These are phyloP conservation scores for Delonix regia DNA, from an alignment of 306 rosid species.

Conservation along the genomic window DNA sequence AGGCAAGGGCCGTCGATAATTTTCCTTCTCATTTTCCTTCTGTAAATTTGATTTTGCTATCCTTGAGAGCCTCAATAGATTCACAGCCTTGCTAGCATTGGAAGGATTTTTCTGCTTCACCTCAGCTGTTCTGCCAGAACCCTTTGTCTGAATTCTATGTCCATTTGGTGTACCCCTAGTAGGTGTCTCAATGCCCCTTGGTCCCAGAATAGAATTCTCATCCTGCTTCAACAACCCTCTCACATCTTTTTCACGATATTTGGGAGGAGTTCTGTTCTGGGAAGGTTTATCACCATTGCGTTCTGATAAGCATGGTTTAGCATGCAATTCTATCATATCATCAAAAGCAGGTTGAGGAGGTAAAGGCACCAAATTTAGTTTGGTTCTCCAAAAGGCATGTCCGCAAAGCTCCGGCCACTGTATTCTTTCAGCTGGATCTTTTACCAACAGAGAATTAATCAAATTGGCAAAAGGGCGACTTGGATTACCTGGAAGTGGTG, in stretches of 20 bases:
- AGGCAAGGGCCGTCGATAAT: slow-evolving; percentile 83
- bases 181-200: slow-evolving; percentile 71
- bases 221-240: slow-evolving; percentile 71
- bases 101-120: slow-evolving; percentile 69
- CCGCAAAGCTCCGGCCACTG: slow-evolving; percentile 92
- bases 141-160: slow-evolving; percentile 72
- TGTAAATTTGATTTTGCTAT: slow-evolving; percentile 87
- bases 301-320: slow-evolving; percentile 74
- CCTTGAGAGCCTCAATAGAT: slow-evolving; percentile 89
- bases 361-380: slow-evolving; percentile 56
- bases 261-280: slow-evolving; percentile 82
- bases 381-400: slow-evolving; percentile 89
- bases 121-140: slow-evolving; percentile 65
- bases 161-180: slow-evolving; percentile 71
- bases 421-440: slow-evolving; percentile 96
- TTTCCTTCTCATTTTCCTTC: slow-evolving; percentile 97
- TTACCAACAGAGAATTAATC: slow-evolving; percentile 80
- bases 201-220: slow-evolving; percentile 65
- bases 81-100: slow-evolving; percentile 63
- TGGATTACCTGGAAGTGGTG: slow-evolving; percentile 90
- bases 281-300: slow-evolving; percentile 78
- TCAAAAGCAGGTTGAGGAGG: slow-evolving; percentile 95
- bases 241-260: slow-evolving; percentile 72
- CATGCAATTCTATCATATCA: slow-evolving; percentile 69
- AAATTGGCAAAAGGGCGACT: slow-evolving; percentile 89